Conservation (phyloP, 2,329 filamentous ascomycete genomes). For the Geosmithia flava region DNA sequence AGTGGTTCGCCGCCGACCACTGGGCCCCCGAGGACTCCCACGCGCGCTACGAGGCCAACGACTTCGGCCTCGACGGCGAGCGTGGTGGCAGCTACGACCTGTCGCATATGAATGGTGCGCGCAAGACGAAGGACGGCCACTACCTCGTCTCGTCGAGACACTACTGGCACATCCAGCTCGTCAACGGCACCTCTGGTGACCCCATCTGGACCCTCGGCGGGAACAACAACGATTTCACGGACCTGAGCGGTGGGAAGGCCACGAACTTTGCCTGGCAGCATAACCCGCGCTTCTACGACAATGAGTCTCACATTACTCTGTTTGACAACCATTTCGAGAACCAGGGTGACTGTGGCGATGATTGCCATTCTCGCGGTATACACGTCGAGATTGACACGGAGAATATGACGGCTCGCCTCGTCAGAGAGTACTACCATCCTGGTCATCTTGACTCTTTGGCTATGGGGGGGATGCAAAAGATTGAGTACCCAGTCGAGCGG, state of each 20-base stretch:
- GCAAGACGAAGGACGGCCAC: slow-evolving; percentile 19
- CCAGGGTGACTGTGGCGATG: slow-evolving; percentile 12
- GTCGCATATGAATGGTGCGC: slow-evolving; percentile 23
- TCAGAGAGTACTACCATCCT: slow-evolving; percentile 16
- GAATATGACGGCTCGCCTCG: slow-evolving; percentile 14
- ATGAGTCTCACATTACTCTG: slow-evolving; percentile 16
- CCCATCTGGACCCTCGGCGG: slow-evolving; percentile 23
- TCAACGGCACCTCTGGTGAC: slow-evolving; percentile 15
- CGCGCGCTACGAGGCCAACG: slow-evolving; percentile 13
- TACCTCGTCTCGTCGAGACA: slow-evolving; percentile 23
- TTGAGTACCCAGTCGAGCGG: slow-evolving; percentile 5
- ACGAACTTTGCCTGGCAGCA: slow-evolving; percentile 26
- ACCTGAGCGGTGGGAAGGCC: slow-evolving; percentile 18
- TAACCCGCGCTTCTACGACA: slow-evolving; percentile 17
- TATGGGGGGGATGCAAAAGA: slow-evolving; percentile 12
- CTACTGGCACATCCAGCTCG: slow-evolving; percentile 14
- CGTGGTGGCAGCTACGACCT: slow-evolving; percentile 17
- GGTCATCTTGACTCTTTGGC: slow-evolving; percentile 10
- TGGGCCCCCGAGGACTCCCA: slow-evolving; percentile 12
- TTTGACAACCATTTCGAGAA: slow-evolving; percentile 25
- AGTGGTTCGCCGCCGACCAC: slow-evolving; percentile 21
- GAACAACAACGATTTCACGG: slow-evolving; percentile 18
- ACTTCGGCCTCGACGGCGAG: slow-evolving; percentile 15
- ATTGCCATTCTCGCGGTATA: slow-evolving; percentile 16
- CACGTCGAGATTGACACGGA: slow-evolving; percentile 14